Base-by-base conservation (phyloP, 768 basidiomycete genomes). In the Lactarius sp. region DNA sequence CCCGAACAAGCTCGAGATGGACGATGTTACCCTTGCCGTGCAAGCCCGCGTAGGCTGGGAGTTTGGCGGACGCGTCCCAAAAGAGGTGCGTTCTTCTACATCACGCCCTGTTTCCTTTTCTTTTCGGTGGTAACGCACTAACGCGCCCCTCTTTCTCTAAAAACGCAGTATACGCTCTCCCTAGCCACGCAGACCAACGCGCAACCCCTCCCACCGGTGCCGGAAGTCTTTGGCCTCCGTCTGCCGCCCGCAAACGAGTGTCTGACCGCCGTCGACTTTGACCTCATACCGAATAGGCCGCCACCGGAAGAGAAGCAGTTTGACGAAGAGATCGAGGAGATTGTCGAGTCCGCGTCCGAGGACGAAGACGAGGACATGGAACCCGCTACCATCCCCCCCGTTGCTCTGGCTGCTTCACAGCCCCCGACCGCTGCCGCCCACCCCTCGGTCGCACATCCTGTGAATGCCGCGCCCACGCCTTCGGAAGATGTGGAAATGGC, bases 31-130 rank as follows among this genome's bases (percentile, higher is more conserved):
- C 4, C 79, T 94, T 46, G 90, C 91, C 2, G 86, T 92, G 5
- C 92, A 94, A 73, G 90, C 91, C 6, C 85, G 92, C 61, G 92
- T 94, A 4, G 92, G 92, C 49, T 94, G 92, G 92, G 92, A 94
- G 74, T 89, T 92, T 72, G 92, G 91, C 27, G 92, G 92, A 6
- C 81, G 91, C 44, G 84, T 94, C 34, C 92, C 92, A 3, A 93
- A 93, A 76, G 92, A 94, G 84, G 92, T 93, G 61, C 34, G 78
- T 27, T 60, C 31, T 44, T 44, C 18, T 44, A 1, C 4, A 7
- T 7, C 18, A 42, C 22, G 10, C 41, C 44, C 16, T 27, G 6
- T 50, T 16, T 31, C 2, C 13, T 18, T 18, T 22, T 31, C 20
- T 20, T 20, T 27, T 8, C 9, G 36, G 18, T 2, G 7, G 27